Evolutionary conservation across 2,329 filamentous ascomycete genomes (phyloP).

Genomic region (Phialophora macrospora): DNA sequence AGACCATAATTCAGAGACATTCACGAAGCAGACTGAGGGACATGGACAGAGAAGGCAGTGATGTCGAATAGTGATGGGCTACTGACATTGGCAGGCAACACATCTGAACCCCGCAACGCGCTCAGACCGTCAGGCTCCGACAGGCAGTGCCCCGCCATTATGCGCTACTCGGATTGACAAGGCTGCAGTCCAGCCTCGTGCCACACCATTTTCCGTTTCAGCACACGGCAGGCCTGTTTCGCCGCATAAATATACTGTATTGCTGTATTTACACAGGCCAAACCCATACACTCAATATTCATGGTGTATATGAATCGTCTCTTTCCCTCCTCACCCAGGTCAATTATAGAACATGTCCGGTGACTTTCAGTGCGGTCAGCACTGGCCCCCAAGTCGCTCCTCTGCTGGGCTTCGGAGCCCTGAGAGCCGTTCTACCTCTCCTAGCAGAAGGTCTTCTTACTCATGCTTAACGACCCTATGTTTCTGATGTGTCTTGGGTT

Average conservation of each 20-base stretch:
- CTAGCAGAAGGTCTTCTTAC: background rate
- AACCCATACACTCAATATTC: constrained; percentile 27
- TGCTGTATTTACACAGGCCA: constrained; percentile 30
- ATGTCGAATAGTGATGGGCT: background rate
- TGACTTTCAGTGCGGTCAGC: constrained; percentile 12
- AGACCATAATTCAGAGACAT: background rate
- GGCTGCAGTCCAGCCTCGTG: constrained; percentile 13
- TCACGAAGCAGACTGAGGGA: background rate
- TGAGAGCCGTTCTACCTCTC: background rate
- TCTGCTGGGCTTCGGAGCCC: constrained; percentile 1
- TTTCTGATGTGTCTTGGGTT: background rate
- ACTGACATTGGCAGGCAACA: background rate
- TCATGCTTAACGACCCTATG: background rate
- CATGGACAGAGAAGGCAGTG: constrained; percentile 11
- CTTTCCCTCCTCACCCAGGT: constrained; percentile 8
- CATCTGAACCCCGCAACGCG: constrained; percentile 17
- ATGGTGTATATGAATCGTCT: constrained; percentile 26
- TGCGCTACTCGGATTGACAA: constrained; percentile 7
- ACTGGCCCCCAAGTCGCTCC: background rate
- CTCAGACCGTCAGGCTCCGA: background rate
- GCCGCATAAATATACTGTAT: constrained; percentile 22
- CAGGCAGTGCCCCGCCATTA: constrained; percentile 1
- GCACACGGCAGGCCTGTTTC: background rate
- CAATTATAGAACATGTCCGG: constrained; percentile 28
- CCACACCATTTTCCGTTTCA: background rate